Base-by-base conservation (phyloP, 148 eudicot genomes). In the Vaccinium vitisidaea region DNA sequence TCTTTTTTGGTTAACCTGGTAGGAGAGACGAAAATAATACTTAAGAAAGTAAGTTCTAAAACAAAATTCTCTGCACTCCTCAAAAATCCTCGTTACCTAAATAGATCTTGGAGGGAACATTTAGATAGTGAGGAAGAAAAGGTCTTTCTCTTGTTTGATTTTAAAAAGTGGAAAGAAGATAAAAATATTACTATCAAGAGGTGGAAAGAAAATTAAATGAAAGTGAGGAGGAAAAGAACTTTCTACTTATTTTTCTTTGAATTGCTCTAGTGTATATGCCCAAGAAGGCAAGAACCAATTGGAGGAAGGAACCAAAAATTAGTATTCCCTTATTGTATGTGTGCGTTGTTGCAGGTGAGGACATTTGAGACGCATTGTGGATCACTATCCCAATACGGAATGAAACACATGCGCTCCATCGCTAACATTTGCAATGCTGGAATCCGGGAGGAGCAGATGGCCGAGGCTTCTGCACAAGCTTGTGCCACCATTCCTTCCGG, bases 341-440 rank as follows among this genome's bases (percentile, higher is more conserved):
- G 73, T 67, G 55, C 73, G 19, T 46, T 21, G 25, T 18, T 46
- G 49, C 30, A 39, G 12, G 98, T 95, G 7, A 90, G 96, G 85
- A 92, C 96, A 43, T 94, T 93, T 83, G 99, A 97, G 91, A 89
- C 90, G 8, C 90, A 92, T 56, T 97, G 99, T 77, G 98, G 99
- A 58, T 95, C 95, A 16, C 84, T 97, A 36, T 93, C 95, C 27
- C 99, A 95, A 75, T 97, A 97, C 11, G 99, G 99, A 79, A 97
- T 97, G 99, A 97, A 97, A 85, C 98, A 97, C 90, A 94, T 97
- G 98, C 95, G 98, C 4, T 90, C 98, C 30, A 83, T 97, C 3
- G 99, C 98, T 25, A 97, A 97, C 88, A 89, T 97, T 10, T 97
- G 99, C 91, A 97, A 97, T 59, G 93, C 94, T 11, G 99, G 98